Percentiles rank a stretch among this genome's conserved stretches.
Evolutionary conservation across 495 filamentous ascomycete genomes (phyloP).

Genomic region (Pseudevernia furfuracea): DNA sequence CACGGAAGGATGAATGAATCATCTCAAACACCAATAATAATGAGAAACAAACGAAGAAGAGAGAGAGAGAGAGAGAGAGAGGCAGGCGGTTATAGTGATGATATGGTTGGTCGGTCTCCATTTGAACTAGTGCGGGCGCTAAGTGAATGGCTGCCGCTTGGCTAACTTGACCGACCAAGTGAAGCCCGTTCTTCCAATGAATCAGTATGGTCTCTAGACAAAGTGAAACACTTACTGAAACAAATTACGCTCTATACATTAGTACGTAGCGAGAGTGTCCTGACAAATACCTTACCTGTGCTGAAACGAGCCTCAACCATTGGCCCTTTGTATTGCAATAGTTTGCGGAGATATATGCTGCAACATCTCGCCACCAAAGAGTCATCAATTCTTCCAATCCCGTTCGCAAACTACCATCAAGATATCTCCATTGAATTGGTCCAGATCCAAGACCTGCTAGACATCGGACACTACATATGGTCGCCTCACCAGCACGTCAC

Average conservation of each 20-base stretch:
- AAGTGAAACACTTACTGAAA: background rate
- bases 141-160: background rate
- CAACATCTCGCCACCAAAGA: background rate
- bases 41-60: background rate
- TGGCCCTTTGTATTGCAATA: background rate
- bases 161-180: background rate
- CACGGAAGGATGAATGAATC: too few relatives aligned
- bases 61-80: background rate
- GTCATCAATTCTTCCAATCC: background rate
- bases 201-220: background rate
- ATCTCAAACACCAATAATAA: too few relatives aligned
- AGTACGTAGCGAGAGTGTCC: background rate
- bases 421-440: background rate
- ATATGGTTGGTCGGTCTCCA: background rate
- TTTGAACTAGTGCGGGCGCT: background rate
- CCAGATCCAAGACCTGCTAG: background rate
- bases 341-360: background rate
- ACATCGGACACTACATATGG: background rate
- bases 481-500: background rate
- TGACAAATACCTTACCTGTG: background rate
- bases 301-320: background rate
- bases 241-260: background rate
- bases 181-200: background rate
- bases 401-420: background rate
- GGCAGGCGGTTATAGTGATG: background rate